These are phyloP conservation scores for Lactarius trivialis DNA, from an alignment of 768 basidiomycete species.

Conservation along the genomic window DNA sequence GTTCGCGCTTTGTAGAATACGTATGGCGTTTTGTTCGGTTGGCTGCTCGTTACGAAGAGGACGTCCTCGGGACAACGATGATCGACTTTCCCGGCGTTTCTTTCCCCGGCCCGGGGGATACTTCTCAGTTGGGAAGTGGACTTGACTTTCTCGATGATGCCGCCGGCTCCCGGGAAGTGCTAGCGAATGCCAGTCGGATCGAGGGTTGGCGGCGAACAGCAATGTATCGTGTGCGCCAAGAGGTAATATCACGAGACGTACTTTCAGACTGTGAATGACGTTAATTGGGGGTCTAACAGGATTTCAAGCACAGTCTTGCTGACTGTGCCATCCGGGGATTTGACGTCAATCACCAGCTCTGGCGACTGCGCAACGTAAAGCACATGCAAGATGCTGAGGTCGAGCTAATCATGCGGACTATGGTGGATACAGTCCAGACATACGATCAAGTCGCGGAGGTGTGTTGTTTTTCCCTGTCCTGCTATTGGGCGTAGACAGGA, in stretches of 20 bases:
- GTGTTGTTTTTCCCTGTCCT: conserved; percentile 23
- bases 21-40: conserved; percentile 80
- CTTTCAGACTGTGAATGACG: background rate
- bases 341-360: conserved; percentile 82
- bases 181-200: conserved; percentile 72
- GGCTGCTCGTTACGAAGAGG: conserved; percentile 88
- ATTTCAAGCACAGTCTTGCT: conserved; percentile 51
- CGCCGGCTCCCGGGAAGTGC: conserved; percentile 60
- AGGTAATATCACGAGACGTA: conserved; percentile 37
- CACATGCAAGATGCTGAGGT: conserved; percentile 68
- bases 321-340: conserved; percentile 65
- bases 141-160: conserved; percentile 71
- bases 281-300: conserved; percentile 38
- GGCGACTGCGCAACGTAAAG: conserved; percentile 68
- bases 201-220: conserved; percentile 90
- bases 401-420: conserved; percentile 62
- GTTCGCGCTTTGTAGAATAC: conserved; percentile 87
- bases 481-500: background rate
- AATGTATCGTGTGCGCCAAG: conserved; percentile 65
- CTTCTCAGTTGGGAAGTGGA: conserved; percentile 67
- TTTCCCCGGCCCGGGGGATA: conserved; percentile 42
- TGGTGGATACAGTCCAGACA: conserved; percentile 63
- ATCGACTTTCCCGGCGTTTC: conserved; percentile 62
- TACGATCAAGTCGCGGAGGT: conserved; percentile 94
- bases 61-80: conserved; percentile 59